These are phyloP conservation scores for Acanthochlamys bracteata DNA, from an alignment of 106 monocot species.

Conservation along the genomic window DNA sequence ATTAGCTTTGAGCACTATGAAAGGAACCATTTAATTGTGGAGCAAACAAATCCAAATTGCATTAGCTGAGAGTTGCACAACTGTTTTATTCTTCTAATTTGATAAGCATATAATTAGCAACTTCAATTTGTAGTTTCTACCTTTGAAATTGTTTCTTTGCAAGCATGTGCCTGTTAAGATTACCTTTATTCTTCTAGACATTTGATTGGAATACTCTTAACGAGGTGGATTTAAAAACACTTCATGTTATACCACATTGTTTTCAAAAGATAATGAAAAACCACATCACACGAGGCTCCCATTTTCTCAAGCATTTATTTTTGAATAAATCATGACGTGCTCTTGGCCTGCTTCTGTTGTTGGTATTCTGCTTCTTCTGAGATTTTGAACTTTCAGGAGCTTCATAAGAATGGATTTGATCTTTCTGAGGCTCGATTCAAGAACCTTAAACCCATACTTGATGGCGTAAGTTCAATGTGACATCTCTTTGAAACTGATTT, in stretches of 20 bases:
- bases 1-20: neutral
- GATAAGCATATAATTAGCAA: neutral
- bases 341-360: no score
- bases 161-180: neutral
- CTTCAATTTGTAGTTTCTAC: neutral
- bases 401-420: slow-evolving; percentile 99
- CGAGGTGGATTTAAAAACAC: neutral
- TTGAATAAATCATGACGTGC: neutral
- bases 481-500: neutral
- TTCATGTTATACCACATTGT: neutral
- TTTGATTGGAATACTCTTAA: neutral
- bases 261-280: no score
- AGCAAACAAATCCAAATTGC: no score
- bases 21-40: no score
- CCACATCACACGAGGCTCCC: neutral
- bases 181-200: neutral
- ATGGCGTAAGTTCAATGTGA: slow-evolving; percentile 47
- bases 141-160: neutral
- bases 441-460: slow-evolving; percentile 96
- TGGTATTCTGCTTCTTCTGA: no score
- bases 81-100: neutral
- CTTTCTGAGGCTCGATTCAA: slow-evolving; percentile 82
- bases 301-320: neutral
- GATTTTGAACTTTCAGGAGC: slow-evolving; percentile 46
- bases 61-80: neutral